Evolutionary conservation across 352 stramenopile genomes (phyloP).

Genomic region (Phytophthora uliginosa): DNA sequence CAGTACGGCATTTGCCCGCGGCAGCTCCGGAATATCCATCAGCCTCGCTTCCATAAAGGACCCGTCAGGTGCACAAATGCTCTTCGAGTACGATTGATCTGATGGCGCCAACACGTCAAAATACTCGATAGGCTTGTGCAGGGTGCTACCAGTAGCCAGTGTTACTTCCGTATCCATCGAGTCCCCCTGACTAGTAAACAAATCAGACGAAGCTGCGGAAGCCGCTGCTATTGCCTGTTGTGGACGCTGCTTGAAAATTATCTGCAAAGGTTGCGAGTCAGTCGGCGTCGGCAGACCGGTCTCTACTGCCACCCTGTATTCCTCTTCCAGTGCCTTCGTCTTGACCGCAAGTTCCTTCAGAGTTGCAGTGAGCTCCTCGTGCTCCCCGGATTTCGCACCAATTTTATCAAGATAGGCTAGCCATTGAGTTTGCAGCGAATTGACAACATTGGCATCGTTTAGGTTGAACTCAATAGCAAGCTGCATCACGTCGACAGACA

Average conservation of each 20-base stretch:
- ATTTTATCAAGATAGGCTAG: constrained; percentile 34
- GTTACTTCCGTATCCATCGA: constrained; percentile 50
- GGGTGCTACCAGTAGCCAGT: constrained; percentile 43
- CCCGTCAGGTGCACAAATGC: constrained; percentile 75
- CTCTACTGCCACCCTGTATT: constrained; percentile 50
- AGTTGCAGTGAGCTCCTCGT: constrained; percentile 47
- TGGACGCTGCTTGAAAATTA: constrained; percentile 89
- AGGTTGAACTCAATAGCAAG: constrained; percentile 81
- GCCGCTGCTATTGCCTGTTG: constrained; percentile 45
- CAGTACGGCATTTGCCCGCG: constrained; percentile 55
- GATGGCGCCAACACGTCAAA: constrained; percentile 71
- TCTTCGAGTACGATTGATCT: constrained; percentile 69
- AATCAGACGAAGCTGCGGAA: constrained; percentile 33
- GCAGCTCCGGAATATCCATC: constrained; percentile 74
- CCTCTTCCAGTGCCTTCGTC: constrained; percentile 61
- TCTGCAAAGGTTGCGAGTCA: constrained; percentile 65
- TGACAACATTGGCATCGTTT: constrained; percentile 66
- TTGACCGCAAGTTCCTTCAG: constrained; percentile 62
- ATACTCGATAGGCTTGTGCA: constrained; percentile 72
- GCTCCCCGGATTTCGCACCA: constrained; percentile 26
- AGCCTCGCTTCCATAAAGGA: constrained; percentile 76
- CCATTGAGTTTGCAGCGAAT: constrained; percentile 70
- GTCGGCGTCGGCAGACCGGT: constrained; percentile 37
- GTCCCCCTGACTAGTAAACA: constrained; percentile 38
- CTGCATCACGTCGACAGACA: constrained; percentile 34